A percentile compares a stretch with the other conserved stretches of the same genome.
Conservation (phyloP, 306 rosid genomes). For the Ammopiptanthus mongolicus region DNA sequence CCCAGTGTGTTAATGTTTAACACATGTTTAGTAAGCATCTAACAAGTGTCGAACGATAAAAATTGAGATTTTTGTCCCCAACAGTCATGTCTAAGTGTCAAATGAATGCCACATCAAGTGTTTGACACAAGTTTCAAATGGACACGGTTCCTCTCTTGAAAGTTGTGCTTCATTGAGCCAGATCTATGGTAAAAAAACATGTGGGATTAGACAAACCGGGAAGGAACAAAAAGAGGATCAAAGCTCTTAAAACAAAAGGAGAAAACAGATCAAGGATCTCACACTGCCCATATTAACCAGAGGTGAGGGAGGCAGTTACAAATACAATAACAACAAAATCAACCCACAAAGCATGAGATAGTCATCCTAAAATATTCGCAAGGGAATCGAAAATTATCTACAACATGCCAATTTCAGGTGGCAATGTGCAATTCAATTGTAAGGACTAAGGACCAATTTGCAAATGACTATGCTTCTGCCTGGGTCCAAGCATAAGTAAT, state of each 20-base stretch:
- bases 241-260: background rate
- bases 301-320: background rate
- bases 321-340: background rate
- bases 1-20: background rate
- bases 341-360: background rate
- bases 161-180: no score
- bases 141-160: no score
- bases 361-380: background rate
- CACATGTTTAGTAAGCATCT: background rate
- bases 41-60: background rate
- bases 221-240: background rate
- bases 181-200: background rate
- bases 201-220: background rate
- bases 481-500: background rate
- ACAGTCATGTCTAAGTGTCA: no score
- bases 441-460: background rate
- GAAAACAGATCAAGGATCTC: background rate
- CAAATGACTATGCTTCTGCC: background rate
- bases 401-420: background rate
- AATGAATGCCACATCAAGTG: no score
- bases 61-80: no score
- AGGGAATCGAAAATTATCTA: background rate
- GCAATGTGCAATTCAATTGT: background rate
- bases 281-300: background rate
- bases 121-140: no score